Conservation (phyloP, 2,329 filamentous ascomycete species). For the Paramyrothecium sp. region DNA sequence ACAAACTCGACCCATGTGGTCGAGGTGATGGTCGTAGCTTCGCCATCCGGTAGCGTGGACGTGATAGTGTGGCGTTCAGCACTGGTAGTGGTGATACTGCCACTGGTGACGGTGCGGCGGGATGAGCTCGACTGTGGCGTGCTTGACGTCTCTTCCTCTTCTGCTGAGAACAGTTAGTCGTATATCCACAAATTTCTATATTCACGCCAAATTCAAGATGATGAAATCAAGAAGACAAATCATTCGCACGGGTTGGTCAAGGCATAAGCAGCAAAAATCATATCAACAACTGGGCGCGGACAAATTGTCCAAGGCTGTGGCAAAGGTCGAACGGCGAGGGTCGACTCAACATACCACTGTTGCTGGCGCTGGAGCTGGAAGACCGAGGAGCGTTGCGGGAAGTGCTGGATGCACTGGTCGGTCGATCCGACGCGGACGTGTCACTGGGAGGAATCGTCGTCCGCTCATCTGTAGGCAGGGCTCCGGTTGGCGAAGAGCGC, state of each 20-base stretch:
- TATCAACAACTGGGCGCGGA: not conserved
- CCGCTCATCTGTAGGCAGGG: slow-evolving; percentile 4
- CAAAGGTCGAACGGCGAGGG: not conserved
- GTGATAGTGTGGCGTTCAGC: slow-evolving; percentile 39
- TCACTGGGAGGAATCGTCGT: slow-evolving; percentile 1
- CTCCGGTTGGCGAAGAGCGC: not conserved
- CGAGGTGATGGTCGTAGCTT: slow-evolving; percentile 43
- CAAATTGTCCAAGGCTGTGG: not conserved
- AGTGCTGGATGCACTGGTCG: no score
- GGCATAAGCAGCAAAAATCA: not conserved
- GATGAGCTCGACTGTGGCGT: slow-evolving; percentile 12
- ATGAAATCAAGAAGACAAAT: not conserved
- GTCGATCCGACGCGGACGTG: not conserved
- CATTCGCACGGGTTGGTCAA: not conserved
- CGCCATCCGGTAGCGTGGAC: slow-evolving; percentile 44
- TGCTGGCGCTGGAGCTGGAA: not conserved
- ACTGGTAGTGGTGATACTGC: slow-evolving; percentile 31
- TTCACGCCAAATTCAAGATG: not conserved
- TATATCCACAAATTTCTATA: slow-evolving; percentile 5
- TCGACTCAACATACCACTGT: not conserved
- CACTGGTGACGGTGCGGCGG: slow-evolving; percentile 29
- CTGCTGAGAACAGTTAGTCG: slow-evolving; percentile 15
- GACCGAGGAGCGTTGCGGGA: no score
- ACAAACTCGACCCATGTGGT: slow-evolving; percentile 47
- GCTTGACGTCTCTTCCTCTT: slow-evolving; percentile 4